Percentiles rank a stretch among this genome's conserved stretches.
Evolutionary conservation across 176 grass and related monocot species (phyloP).

Genomic region (Phyllostachys edulis): DNA sequence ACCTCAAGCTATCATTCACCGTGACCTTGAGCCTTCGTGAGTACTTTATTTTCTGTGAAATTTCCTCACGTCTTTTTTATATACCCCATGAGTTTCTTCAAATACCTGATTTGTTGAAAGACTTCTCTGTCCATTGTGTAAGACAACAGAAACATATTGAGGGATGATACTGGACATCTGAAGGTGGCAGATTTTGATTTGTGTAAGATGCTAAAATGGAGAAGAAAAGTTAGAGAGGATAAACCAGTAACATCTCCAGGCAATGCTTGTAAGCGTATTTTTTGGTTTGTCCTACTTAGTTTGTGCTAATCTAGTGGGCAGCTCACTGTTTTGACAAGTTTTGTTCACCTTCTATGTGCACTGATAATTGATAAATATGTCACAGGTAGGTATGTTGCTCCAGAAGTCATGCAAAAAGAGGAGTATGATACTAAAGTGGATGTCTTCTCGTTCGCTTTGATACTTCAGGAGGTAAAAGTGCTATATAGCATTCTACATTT

Average conservation of each 20-base stretch:
- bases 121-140: conserved; percentile 39
- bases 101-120: conserved; percentile 41
- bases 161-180: conserved; percentile 91
- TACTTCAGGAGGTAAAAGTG: conserved; percentile 79
- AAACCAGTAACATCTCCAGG: conserved; percentile 59
- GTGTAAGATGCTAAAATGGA: conserved; percentile 83
- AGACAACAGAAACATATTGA: conserved; percentile 89
- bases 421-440: conserved; percentile 95
- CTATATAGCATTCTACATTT: conserved; percentile 23
- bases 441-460: conserved; percentile 94
- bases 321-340: not conserved
- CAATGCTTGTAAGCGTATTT: conserved; percentile 63
- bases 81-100: conserved; percentile 7
- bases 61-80: not conserved
- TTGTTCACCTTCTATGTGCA: not conserved
- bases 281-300: conserved; percentile 1
- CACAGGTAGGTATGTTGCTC: conserved; percentile 91
- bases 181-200: conserved; percentile 98
- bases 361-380: conserved; percentile 29
- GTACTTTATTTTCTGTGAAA: conserved; percentile 39
- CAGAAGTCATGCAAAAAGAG: conserved; percentile 80
- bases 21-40: conserved; percentile 98
- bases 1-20: conserved; percentile 90
- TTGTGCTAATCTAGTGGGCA: not conserved
- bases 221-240: conserved; percentile 78